Percentiles rank a stretch among this genome's conserved stretches.
These are phyloP conservation scores for Wickerhamiella vanderwaltii DNA, from an alignment of 805 yeast species.

Conservation along the genomic window DNA sequence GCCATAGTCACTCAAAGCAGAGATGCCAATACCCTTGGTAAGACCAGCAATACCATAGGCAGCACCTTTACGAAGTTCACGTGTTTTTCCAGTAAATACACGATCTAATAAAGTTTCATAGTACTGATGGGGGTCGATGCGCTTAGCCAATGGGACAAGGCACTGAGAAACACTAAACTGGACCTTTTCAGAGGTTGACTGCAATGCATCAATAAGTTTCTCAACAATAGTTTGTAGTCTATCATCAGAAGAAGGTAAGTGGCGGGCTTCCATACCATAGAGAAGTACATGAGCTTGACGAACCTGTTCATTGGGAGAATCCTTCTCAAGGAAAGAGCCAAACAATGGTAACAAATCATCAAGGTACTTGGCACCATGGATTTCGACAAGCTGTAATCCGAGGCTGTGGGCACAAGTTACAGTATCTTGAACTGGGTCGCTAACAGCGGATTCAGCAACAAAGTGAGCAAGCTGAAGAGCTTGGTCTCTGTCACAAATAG, in stretches of 20 bases:
- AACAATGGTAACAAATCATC: slow-evolving; percentile 72
- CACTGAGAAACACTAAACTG: slow-evolving; percentile 81
- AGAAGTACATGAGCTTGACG: slow-evolving; percentile 41
- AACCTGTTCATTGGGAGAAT: slow-evolving; percentile 1
- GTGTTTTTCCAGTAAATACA: slow-evolving; percentile 40
- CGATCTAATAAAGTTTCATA: slow-evolving; percentile 48
- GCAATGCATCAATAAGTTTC: slow-evolving; percentile 59
- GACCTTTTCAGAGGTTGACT: slow-evolving; percentile 80
- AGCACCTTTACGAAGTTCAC: slow-evolving; percentile 63
- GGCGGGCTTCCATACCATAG: slow-evolving; percentile 85
- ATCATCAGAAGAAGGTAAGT: slow-evolving; percentile 52
- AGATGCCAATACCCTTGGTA: slow-evolving; percentile 79
- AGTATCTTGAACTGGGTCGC: slow-evolving; percentile 61
- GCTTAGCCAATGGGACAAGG: slow-evolving; percentile 53
- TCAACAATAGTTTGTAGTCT: slow-evolving; percentile 54
- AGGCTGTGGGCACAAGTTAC: slow-evolving; percentile 79
- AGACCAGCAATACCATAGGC: slow-evolving; percentile 95
- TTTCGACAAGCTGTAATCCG: slow-evolving; percentile 60
- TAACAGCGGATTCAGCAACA: slow-evolving; percentile 49
- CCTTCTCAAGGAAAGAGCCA: slow-evolving; percentile 34
- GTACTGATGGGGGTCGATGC: slow-evolving; percentile 37
- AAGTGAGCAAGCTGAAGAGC: slow-evolving; percentile 24
- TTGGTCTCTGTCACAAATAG: slow-evolving; percentile 28
- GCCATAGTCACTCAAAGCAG: slow-evolving; percentile 61
- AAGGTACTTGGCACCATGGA: slow-evolving; percentile 53